Evolutionary conservation across 768 basidiomycete species (phyloP).

Genomic region (Tephrocybe sp.): DNA sequence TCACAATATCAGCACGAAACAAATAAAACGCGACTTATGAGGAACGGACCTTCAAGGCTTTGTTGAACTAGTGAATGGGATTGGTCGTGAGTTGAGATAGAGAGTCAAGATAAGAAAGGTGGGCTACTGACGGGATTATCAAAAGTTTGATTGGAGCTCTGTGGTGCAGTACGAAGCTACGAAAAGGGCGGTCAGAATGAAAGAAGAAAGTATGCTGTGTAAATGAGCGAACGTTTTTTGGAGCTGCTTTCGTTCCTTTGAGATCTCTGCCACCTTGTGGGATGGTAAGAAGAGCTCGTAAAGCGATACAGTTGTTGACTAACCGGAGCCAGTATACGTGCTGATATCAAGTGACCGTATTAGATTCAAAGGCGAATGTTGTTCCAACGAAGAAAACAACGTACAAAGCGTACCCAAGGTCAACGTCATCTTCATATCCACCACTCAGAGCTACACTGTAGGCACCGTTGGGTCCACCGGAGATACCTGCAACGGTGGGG

Average conservation of each 20-base stretch:
- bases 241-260: conserved; percentile 77
- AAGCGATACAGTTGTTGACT: conserved; percentile 6
- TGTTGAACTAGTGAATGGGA: conserved; percentile 51
- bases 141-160: conserved; percentile 82
- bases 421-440: conserved; percentile 86
- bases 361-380: too few species aligned
- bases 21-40: too few species aligned
- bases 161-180: conserved; percentile 88
- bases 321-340: conserved; percentile 80
- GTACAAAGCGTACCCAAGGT: conserved; percentile 80
- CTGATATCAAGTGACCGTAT: too few species aligned
- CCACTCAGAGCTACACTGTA: conserved; percentile 88
- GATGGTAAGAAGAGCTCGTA: conserved; percentile 1
- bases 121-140: conserved; percentile 49
- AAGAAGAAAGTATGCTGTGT: neutral
- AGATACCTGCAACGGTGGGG: conserved; percentile 84
- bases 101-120: neutral
- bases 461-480: conserved; percentile 64
- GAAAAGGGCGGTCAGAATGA: neutral
- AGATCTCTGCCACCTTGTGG: conserved; percentile 79
- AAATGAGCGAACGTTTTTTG: conserved; percentile 74
- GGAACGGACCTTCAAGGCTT: conserved; percentile 56
- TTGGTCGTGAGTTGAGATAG: neutral
- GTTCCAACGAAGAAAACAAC: conserved; percentile 28
- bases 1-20: too few species aligned